A percentile compares a stretch with the other conserved stretches of the same genome.
Evolutionary conservation across 2,329 filamentous ascomycete genomes (phyloP).

Genomic region (Ceratocystis papillata): DNA sequence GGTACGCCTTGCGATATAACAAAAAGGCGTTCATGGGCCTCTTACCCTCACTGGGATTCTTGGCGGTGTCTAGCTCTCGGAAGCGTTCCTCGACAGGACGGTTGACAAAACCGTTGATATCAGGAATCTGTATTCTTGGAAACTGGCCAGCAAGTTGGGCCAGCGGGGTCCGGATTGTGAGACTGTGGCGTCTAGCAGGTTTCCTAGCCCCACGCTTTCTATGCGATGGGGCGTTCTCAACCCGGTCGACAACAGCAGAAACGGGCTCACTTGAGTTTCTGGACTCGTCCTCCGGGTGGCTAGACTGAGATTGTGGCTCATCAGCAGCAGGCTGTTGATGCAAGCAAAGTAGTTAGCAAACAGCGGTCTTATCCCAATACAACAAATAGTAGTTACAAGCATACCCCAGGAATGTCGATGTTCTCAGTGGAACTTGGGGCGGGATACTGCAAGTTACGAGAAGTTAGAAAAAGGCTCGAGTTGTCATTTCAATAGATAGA

Average conservation of each 20-base stretch:
- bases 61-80: constrained; percentile 57
- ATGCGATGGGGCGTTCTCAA: constrained; percentile 25
- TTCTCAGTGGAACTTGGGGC: neutral
- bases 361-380: neutral
- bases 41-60: constrained; percentile 64
- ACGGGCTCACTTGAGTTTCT: neutral
- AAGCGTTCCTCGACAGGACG: constrained; percentile 55
- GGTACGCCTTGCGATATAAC: constrained; percentile 88
- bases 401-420: neutral
- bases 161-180: constrained; percentile 51
- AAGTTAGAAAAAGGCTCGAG: too few relatives aligned
- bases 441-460: too few relatives aligned
- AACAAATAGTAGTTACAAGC: neutral
- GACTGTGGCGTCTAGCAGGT: constrained; percentile 30
- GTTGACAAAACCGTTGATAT: constrained; percentile 73
- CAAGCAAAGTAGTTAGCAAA: neutral
- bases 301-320: constrained; percentile 15
- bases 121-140: constrained; percentile 51
- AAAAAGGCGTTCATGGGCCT: constrained; percentile 98
- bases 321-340: neutral
- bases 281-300: constrained; percentile 5
- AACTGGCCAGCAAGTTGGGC: constrained; percentile 58
- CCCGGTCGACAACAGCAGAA: neutral
- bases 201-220: constrained; percentile 30
- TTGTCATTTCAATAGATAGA: too few relatives aligned